Evolutionary conservation across 176 grass and related monocot genomes (phyloP).

Genomic region (Rhynchospora pubera): DNA sequence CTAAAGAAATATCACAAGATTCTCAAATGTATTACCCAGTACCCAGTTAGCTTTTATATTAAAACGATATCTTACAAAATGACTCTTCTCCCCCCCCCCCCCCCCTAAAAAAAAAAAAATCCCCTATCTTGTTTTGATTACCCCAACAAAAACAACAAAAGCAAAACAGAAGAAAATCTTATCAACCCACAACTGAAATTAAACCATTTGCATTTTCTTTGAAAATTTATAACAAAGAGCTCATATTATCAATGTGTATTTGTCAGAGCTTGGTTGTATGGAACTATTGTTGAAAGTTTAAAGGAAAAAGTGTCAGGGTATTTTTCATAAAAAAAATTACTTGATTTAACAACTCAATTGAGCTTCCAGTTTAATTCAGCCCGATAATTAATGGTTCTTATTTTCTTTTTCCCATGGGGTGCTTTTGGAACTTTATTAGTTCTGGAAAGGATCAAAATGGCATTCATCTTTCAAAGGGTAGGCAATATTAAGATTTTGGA

Average conservation of each 20-base stretch:
- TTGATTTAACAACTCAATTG: no score
- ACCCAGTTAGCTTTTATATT: background rate
- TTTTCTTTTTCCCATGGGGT: background rate
- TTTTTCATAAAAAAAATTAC: no score
- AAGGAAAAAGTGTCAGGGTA: background rate
- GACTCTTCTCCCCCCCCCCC: background rate
- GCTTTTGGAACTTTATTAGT: background rate
- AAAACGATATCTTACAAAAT: background rate
- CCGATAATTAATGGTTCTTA: background rate
- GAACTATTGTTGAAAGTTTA: background rate
- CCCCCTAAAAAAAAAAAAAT: no score
- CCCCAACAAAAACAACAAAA: background rate
- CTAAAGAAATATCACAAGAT: background rate
- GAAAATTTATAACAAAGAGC: background rate
- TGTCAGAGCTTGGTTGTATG: background rate
- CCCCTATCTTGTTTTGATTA: background rate
- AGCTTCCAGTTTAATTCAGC: background rate
- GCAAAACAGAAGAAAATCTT: background rate
- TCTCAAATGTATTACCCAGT: background rate
- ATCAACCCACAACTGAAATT: background rate
- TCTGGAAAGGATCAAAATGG: background rate
- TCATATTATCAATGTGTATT: background rate
- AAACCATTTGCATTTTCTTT: background rate
- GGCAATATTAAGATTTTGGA: background rate
- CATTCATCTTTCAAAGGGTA: background rate